Conservation (phyloP, 371 early-diverging fungal genomes). For the Conidiobolus incongruus region DNA sequence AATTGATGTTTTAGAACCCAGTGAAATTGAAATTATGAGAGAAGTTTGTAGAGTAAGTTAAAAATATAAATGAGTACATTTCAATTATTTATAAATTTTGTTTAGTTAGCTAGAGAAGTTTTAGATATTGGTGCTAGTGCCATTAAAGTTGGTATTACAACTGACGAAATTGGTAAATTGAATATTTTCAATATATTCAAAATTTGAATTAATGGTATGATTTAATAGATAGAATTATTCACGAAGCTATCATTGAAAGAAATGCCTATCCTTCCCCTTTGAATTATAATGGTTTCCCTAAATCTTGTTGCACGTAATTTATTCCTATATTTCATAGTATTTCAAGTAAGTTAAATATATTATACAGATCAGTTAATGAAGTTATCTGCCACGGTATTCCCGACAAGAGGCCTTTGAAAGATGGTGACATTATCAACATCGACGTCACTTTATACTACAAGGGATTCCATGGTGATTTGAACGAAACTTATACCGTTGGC, state of each 20-base stretch:
- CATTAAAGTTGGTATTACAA: constrained; percentile 66
- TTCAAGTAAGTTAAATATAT: too few relatives aligned
- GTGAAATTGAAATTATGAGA: constrained; percentile 60
- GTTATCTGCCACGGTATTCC: constrained; percentile 84
- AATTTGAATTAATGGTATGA: too few relatives aligned
- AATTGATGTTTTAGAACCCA: constrained; percentile 35
- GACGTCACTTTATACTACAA: constrained; percentile 72
- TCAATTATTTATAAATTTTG: too few relatives aligned
- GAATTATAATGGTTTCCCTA: constrained; percentile 82
- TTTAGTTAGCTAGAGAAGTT: constrained; percentile 64
- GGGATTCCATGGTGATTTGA: constrained; percentile 83
- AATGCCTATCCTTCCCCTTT: constrained; percentile 84
- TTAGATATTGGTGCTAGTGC: constrained; percentile 58
- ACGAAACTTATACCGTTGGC: constrained; percentile 70
- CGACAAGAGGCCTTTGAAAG: constrained; percentile 55
- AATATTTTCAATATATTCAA: too few relatives aligned
- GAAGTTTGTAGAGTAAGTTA: constrained; percentile 55
- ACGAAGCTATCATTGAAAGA: constrained; percentile 65
- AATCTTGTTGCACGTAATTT: constrained; percentile 76
- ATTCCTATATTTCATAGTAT: too few relatives aligned
- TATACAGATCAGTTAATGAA: constrained; percentile 27
- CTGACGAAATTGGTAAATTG: constrained; percentile 59
- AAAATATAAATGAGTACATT: too few relatives aligned
- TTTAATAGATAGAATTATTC: constrained; percentile 71
- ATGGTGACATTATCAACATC: constrained; percentile 84